These are phyloP conservation scores for Agapanthus africanus DNA, from an alignment of 106 monocot species.

Conservation along the genomic window DNA sequence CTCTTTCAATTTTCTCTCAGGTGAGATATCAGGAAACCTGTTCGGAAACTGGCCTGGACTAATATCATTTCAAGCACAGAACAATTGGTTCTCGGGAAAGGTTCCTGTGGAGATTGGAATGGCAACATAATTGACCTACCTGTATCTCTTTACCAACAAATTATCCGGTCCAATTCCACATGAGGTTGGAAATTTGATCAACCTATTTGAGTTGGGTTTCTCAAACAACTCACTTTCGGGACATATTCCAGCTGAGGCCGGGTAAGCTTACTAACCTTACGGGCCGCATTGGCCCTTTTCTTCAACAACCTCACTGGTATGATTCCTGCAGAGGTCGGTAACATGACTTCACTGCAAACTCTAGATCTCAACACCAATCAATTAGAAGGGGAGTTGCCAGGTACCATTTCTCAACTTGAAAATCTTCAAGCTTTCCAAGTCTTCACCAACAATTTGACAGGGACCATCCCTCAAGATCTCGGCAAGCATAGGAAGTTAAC, in stretches of 20 bases:
- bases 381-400: conserved; percentile 45
- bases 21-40: conserved; percentile 15
- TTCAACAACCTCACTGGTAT: conserved; percentile 17
- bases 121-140: neutral
- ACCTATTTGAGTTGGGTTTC: neutral
- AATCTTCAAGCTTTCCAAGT: conserved; percentile 16
- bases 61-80: conserved; percentile 17
- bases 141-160: conserved; percentile 12
- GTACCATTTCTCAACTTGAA: conserved; percentile 27
- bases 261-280: conserved; percentile 11
- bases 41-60: conserved; percentile 26
- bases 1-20: conserved; percentile 20
- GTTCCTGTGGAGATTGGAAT: conserved; percentile 10
- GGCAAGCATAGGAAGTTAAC: conserved; percentile 25
- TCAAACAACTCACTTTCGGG: conserved; percentile 5
- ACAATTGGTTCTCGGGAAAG: conserved; percentile 25
- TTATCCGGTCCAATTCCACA: conserved; percentile 9
- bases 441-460: conserved; percentile 40
- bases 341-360: conserved; percentile 22
- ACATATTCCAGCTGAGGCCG: conserved; percentile 8
- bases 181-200: conserved; percentile 3
- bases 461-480: conserved; percentile 35
- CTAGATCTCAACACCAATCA: conserved; percentile 51
- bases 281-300: conserved; percentile 6
- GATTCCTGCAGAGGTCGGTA: conserved; percentile 39